Base-by-base conservation (phyloP, 768 basidiomycete genomes). In the Melanogaster broomeanus region DNA sequence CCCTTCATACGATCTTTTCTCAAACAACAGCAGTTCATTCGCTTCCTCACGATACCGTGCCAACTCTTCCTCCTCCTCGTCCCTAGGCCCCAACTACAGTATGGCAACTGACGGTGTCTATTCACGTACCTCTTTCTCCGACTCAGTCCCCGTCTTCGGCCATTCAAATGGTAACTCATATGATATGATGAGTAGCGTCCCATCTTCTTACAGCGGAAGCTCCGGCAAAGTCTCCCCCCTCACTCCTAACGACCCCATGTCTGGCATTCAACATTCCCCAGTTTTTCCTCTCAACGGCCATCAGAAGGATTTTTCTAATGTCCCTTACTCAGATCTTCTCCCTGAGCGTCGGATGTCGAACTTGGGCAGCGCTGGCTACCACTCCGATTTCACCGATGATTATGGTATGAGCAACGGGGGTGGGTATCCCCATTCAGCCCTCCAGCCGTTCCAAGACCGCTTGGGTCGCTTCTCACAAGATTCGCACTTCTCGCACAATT, bases 161-260 rank as follows among this genome's bases (percentile, higher is more conserved):
- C 70, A 74, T 39, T 72, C 80, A 10, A 79, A 74, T 58, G 64
- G 74, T 48, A 75, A 75, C 64, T 76, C 83, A 11, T 89, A 87
- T 69, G 85, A 86, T 65, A 77, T 86, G 61, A 83, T 85, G 65
- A 73, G 74, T 66, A 80, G 79, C 56, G 72, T 85, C 19, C 74
- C 83, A 21, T 84, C 84, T 3, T 85, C 83, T 15, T 82, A 84
- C 71, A 69, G 65, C 12, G 58, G 65, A 40, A 78, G 76, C 72
- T 84, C 82, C 52, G 87, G 87, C 55, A 90, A 88, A 68, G 85
- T 84, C 44, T 89, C 89, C 18, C 87, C 89, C 0, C 74, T 88
- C 39, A 86, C 86, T 12, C 87, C 87, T 30, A 84, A 69, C 59
- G 88, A 89, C 66, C 73, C 82, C 38, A 79, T 83, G 53, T 70